Conservation (phyloP, 2,329 filamentous ascomycete genomes). For the Biscogniauxia sp. region DNA sequence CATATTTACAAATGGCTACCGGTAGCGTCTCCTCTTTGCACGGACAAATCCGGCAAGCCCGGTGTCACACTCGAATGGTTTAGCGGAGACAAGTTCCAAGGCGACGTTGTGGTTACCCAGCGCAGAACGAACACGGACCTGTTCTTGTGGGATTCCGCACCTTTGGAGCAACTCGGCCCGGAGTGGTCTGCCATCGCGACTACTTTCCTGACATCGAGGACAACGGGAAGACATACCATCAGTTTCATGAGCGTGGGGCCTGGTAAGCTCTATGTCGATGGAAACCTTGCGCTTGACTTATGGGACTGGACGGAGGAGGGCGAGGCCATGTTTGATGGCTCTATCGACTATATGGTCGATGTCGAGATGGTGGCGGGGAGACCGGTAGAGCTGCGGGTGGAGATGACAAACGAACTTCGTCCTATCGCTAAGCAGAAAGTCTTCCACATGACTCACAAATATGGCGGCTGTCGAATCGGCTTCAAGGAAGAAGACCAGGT, state of each 20-base stretch:
- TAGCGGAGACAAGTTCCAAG: conserved; percentile 60
- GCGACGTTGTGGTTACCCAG: conserved; percentile 55
- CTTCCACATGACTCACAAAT: conserved; percentile 59
- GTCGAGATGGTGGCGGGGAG: conserved; percentile 58
- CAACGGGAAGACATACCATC: conserved; percentile 61
- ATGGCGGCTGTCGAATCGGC: conserved; percentile 69
- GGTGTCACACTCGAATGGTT: conserved; percentile 66
- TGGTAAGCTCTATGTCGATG: conserved; percentile 59
- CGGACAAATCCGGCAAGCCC: conserved; percentile 51
- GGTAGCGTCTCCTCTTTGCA: conserved; percentile 59
- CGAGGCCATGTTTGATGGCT: conserved; percentile 70
- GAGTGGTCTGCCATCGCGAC: conserved; percentile 65
- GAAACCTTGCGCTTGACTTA: conserved; percentile 58
- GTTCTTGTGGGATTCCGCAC: conserved; percentile 69
- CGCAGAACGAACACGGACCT: conserved; percentile 63
- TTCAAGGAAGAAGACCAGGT: conserved; percentile 65
- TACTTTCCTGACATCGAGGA: conserved; percentile 56
- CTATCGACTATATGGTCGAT: conserved; percentile 61
- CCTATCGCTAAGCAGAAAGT: conserved; percentile 58
- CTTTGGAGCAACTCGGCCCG: conserved; percentile 55
- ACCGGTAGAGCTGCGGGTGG: conserved; percentile 59
- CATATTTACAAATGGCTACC: conserved; percentile 66
- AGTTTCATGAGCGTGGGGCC: conserved; percentile 68
- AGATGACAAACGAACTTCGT: conserved; percentile 66
- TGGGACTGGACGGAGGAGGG: conserved; percentile 70